phyloP scores from a whole-genome alignment of 2,329 filamentous ascomycete genomes.

The Phaeophleospora eucalypticola region DNA sequence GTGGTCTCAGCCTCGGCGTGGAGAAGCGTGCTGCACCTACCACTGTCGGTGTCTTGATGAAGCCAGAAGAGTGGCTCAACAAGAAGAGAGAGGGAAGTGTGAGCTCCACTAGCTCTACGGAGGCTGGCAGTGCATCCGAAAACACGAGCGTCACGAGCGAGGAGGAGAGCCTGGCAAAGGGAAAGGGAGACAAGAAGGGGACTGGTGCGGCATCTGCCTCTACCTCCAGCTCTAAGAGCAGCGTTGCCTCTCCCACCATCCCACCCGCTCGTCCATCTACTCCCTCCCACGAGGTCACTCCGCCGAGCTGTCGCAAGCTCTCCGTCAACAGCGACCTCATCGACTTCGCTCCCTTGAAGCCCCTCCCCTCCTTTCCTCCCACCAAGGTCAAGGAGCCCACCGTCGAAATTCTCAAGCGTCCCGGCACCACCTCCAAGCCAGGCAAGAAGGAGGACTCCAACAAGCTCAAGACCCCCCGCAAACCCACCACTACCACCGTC shows the following conservation, averaged over 20 bases:
- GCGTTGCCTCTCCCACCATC: conserved; percentile 1
- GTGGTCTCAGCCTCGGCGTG: conserved; percentile 1
- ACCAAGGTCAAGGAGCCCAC: background rate
- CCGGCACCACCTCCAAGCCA: conserved; percentile 1
- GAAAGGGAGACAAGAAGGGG: background rate
- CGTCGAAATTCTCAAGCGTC: conserved; percentile 3
- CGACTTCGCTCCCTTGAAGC: conserved; percentile 22
- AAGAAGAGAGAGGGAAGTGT: conserved; percentile 16
- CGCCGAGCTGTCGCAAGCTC: conserved; percentile 14
- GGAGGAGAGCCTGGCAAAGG: conserved; percentile 1
- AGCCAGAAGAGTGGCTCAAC: conserved; percentile 25
- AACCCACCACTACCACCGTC: conserved; percentile 18
- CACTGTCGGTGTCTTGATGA: conserved; percentile 15
- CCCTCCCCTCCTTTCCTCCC: conserved; percentile 2
- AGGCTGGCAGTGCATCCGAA: conserved; percentile 3
- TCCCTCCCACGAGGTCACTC: conserved; percentile 6
- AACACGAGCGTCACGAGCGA: conserved; percentile 3
- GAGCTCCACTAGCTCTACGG: conserved; percentile 8
- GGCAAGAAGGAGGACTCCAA: background rate
- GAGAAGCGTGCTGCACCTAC: conserved; percentile 8
- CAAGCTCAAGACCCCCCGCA: conserved; percentile 1
- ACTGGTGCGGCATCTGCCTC: too few species aligned
- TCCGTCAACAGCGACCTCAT: conserved; percentile 25
- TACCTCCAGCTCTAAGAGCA: background rate
- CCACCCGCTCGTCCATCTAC: conserved; percentile 10